A percentile compares a stretch with the other conserved stretches of the same genome.
phyloP scores from a whole-genome alignment of 177 flowering plant species.

The Vitis hybrid region DNA sequence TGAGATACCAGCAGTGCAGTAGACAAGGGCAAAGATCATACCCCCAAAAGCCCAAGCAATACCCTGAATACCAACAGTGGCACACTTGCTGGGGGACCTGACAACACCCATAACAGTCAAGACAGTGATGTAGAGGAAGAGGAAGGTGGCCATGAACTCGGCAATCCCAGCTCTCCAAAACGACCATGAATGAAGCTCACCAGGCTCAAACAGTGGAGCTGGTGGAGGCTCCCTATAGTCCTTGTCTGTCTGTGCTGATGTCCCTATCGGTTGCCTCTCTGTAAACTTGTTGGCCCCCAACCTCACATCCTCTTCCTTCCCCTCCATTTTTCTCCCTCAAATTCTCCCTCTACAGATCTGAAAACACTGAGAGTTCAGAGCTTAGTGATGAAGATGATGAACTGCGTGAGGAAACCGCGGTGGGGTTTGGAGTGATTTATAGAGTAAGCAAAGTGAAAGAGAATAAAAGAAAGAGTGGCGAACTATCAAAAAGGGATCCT shows the following conservation, averaged over 20 bases:
- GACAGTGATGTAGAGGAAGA: conserved; percentile 77
- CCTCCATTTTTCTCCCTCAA: conserved; percentile 32
- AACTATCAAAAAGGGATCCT: no score
- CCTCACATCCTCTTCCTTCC: conserved; percentile 54
- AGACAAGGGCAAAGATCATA: conserved; percentile 85
- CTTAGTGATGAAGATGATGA: no score
- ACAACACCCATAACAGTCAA: conserved; percentile 70
- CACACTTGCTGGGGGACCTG: conserved; percentile 47
- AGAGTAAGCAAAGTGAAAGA: no score
- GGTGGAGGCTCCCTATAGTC: conserved; percentile 88
- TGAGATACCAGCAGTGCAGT: conserved; percentile 91
- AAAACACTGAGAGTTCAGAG: not conserved
- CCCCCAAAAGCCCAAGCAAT: conserved; percentile 95
- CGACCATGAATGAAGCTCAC: conserved; percentile 78
- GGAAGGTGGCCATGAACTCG: conserved; percentile 78
- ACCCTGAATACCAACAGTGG: conserved; percentile 72
- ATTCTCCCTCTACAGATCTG: not conserved
- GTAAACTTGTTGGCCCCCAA: conserved; percentile 57
- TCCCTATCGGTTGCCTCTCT: conserved; percentile 55
- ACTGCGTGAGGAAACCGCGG: no score
- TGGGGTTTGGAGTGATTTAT: no score
- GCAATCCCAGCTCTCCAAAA: conserved; percentile 90
- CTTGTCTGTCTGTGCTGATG: conserved; percentile 68
- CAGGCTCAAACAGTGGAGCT: conserved; percentile 76
- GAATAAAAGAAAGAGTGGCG: no score